phyloP scores from a whole-genome alignment of 371 early-diverging fungal species.

The Mitosporidium daphniae region DNA sequence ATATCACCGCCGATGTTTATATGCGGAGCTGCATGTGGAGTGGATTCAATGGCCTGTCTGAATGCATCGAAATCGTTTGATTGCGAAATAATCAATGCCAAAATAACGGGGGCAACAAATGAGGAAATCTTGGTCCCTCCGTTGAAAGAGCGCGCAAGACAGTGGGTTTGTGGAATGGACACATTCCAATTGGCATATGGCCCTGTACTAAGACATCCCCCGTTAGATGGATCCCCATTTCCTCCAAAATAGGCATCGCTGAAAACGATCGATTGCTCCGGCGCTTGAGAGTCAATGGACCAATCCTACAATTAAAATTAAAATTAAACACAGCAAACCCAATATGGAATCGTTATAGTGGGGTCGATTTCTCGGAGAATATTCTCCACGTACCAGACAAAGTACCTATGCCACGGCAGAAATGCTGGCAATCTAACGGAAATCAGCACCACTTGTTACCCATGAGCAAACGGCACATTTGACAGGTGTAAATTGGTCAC shows the following conservation, averaged over 20 bases:
- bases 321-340: too few relatives aligned
- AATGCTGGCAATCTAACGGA: too few relatives aligned
- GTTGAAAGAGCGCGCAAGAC: too few relatives aligned
- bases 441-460: too few relatives aligned
- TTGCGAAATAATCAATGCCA: conserved; percentile 8
- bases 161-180: too few relatives aligned
- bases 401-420: conserved; percentile 12
- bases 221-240: conserved; percentile 4
- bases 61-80: conserved; percentile 7
- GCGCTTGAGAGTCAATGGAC: conserved; percentile 5
- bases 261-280: too few relatives aligned
- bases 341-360: conserved; percentile 12
- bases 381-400: conserved; percentile 6
- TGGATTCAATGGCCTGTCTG: conserved; percentile 8
- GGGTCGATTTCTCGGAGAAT: conserved; percentile 8
- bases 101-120: conserved; percentile 6
- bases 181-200: conserved; percentile 2
- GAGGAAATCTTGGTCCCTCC: conserved; percentile 8
- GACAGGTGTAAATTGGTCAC: too few relatives aligned
- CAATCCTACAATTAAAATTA: too few relatives aligned
- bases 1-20: conserved; percentile 11
- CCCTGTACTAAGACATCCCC: conserved; percentile 3
- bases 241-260: too few relatives aligned
- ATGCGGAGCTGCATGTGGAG: conserved; percentile 11
- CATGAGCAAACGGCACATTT: too few relatives aligned